These are phyloP conservation scores for Candida railenensis DNA, from an alignment of 805 yeast species.

Conservation along the genomic window DNA sequence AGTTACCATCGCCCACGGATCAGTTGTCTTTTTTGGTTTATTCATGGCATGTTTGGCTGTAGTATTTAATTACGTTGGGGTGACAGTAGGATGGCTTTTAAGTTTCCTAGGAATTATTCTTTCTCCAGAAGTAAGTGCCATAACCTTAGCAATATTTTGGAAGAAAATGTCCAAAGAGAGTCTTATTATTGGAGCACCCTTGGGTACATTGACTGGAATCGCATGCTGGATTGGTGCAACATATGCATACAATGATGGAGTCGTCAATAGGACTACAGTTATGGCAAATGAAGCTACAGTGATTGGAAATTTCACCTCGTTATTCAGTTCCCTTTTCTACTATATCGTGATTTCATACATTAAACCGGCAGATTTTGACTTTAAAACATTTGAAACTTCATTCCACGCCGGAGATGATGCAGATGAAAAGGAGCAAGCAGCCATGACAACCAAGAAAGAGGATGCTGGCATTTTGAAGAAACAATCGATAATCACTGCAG, in stretches of 20 bases:
- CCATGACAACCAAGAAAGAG: slow-evolving; percentile 17
- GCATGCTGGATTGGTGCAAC: slow-evolving; percentile 32
- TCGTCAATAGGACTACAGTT: slow-evolving; percentile 22
- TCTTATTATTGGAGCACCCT: slow-evolving; percentile 20
- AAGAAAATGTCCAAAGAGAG: slow-evolving; percentile 20
- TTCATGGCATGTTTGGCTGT: slow-evolving; percentile 32
- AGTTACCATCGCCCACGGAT: slow-evolving; percentile 30
- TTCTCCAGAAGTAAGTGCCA: slow-evolving; percentile 34
- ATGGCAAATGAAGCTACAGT: slow-evolving; percentile 18
- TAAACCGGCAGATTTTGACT: slow-evolving; percentile 23
- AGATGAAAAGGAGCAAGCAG: slow-evolving; percentile 24
- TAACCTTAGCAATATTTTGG: slow-evolving; percentile 37
- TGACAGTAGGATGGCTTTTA: slow-evolving; percentile 41
- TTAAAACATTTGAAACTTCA: slow-evolving; percentile 14
- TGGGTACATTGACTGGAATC: slow-evolving; percentile 19
- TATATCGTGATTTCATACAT: slow-evolving; percentile 18
- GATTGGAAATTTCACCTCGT: slow-evolving; percentile 25
- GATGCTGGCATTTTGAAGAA: slow-evolving; percentile 18
- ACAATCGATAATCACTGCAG: slow-evolving; percentile 20
- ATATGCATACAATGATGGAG: slow-evolving; percentile 18
- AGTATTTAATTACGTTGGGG: slow-evolving; percentile 41
- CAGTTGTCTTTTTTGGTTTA: slow-evolving; percentile 43
- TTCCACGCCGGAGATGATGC: slow-evolving; percentile 30
- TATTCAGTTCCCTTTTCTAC: slow-evolving; percentile 23
- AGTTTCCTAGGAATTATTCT: slow-evolving; percentile 39